A percentile compares a stretch with the other conserved stretches of the same genome.
phyloP scores from a whole-genome alignment of 1,139 yeast species.

The Magnusiomyces suaveolens region DNA sequence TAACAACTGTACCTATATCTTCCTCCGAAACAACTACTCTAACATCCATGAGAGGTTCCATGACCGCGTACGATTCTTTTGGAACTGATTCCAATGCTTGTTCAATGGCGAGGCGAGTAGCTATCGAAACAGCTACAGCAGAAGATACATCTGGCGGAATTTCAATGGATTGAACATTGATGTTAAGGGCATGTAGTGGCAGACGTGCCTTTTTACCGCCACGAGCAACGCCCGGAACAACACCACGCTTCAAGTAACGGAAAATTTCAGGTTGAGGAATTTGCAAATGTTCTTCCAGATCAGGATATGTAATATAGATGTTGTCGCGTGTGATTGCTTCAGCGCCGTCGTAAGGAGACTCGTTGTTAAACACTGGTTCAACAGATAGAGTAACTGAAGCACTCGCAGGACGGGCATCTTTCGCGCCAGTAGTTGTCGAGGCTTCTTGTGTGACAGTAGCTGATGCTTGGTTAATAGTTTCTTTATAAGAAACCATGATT shows the following conservation, averaged over 20 bases:
- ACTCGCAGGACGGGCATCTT: constrained; percentile 14
- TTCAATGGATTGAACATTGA: constrained; percentile 43
- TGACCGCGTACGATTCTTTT: constrained; percentile 38
- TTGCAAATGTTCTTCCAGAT: constrained; percentile 23
- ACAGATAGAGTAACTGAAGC: constrained; percentile 37
- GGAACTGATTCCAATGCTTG: constrained; percentile 33
- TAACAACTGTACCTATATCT: constrained; percentile 73
- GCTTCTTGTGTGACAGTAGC: constrained; percentile 24
- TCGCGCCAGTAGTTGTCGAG: constrained; percentile 2
- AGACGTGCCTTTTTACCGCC: constrained; percentile 63
- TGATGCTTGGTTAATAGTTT: constrained; percentile 38
- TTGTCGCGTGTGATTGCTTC: constrained; percentile 29
- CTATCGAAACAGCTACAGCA: constrained; percentile 36
- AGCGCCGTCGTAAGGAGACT: constrained; percentile 26
- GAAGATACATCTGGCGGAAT: constrained; percentile 47
- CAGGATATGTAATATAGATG: constrained; percentile 34
- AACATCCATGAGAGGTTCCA: constrained; percentile 85
- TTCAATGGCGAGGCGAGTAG: constrained; percentile 39
- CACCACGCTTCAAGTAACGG: constrained; percentile 33
- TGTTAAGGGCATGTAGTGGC: constrained; percentile 54
- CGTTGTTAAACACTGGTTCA: constrained; percentile 45
- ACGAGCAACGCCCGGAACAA: constrained; percentile 59
- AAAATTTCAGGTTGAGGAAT: constrained; percentile 22
- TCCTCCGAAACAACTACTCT: constrained; percentile 59
- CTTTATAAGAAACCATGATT: constrained; percentile 83